Percentiles rank a stretch among this genome's conserved stretches.
These are phyloP conservation scores for Monosporozyma servazzii DNA, from an alignment of 805 yeast genomes.

Conservation along the genomic window DNA sequence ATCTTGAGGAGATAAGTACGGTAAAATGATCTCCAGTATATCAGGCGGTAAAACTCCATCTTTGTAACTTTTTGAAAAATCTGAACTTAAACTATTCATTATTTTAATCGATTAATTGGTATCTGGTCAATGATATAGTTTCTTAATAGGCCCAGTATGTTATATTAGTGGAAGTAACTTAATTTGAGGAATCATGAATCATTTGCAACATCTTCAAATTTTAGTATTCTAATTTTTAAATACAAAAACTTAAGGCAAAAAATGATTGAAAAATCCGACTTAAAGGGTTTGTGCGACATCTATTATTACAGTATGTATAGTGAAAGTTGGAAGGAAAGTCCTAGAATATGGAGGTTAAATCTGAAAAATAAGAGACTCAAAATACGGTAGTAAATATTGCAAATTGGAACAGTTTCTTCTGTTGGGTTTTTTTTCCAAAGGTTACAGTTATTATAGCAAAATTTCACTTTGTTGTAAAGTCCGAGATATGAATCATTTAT, in stretches of 20 bases:
- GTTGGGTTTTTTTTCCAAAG: too few relatives aligned
- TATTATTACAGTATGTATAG: too few relatives aligned
- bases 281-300: neutral
- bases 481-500: too few relatives aligned
- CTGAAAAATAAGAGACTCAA: too few relatives aligned
- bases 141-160: neutral
- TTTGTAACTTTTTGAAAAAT: neutral
- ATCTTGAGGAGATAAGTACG: constrained; percentile 22
- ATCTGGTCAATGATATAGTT: neutral
- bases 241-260: neutral
- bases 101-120: neutral
- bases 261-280: neutral
- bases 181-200: neutral
- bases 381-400: too few relatives aligned
- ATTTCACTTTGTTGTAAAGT: too few relatives aligned
- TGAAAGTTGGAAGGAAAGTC: too few relatives aligned
- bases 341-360: too few relatives aligned
- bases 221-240: neutral
- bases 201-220: neutral
- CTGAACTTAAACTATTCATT: neutral
- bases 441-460: too few relatives aligned
- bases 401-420: too few relatives aligned
- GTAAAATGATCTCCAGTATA: constrained; percentile 23
- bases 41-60: constrained; percentile 22
- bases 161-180: neutral